Percentiles rank a stretch among this genome's conserved stretches.
Conservation (phyloP, 2,329 filamentous ascomycete genomes). For the Fusarium longipes region DNA sequence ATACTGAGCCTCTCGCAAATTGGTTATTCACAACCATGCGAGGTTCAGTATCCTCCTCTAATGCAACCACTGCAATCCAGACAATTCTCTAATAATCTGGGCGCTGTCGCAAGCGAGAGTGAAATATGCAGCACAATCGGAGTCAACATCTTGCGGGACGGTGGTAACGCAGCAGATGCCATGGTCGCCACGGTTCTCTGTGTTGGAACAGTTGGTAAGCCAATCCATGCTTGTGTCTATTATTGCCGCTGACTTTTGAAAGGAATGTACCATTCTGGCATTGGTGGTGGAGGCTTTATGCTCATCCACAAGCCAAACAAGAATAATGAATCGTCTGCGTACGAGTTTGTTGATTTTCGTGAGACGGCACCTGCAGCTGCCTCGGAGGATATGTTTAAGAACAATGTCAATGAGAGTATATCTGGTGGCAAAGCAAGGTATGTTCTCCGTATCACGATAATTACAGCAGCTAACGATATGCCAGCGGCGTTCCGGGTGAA, state of each 20-base stretch:
- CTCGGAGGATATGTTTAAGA: constrained; percentile 82
- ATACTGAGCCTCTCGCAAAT: constrained; percentile 13
- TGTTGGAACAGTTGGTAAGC: constrained; percentile 64
- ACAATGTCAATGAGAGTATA: constrained; percentile 72
- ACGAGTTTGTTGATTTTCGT: constrained; percentile 86
- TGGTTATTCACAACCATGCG: constrained; percentile 11
- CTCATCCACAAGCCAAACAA: constrained; percentile 74
- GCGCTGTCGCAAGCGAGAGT: constrained; percentile 72
- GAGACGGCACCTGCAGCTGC: constrained; percentile 85
- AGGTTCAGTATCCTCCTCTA: constrained; percentile 21
- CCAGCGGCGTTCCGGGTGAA: constrained; percentile 74
- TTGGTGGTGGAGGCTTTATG: constrained; percentile 85
- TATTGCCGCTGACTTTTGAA: fast-evolving
- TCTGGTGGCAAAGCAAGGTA: constrained; percentile 78
- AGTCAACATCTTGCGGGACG: constrained; percentile 64
- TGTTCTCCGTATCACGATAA: constrained; percentile 46
- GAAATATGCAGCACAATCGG: constrained; percentile 70
- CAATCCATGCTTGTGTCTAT: fast-evolving
- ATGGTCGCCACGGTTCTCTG: constrained; percentile 73
- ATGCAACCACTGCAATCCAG: constrained; percentile 9
- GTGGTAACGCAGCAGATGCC: constrained; percentile 75
- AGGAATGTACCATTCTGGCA: constrained; percentile 74
- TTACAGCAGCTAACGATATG: fast-evolving
- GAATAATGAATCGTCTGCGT: constrained; percentile 52
- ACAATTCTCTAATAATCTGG: constrained; percentile 49